Conservation (phyloP, 306 rosid species). For the Hippophae rhamnoides region DNA sequence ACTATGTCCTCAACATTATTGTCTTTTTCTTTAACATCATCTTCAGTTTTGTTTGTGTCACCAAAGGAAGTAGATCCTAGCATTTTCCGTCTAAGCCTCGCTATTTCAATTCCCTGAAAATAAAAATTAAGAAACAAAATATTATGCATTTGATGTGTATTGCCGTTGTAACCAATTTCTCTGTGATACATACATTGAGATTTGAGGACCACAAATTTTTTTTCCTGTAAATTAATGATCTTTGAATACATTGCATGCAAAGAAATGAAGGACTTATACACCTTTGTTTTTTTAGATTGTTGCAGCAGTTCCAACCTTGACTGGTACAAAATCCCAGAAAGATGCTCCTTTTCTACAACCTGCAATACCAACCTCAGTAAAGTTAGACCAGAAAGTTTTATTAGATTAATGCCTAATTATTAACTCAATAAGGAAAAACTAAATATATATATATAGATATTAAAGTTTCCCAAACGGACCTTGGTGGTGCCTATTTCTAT, state of each 20-base stretch:
- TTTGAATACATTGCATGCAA: no score
- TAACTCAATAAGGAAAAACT: not conserved
- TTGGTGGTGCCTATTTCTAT: constrained; percentile 1
- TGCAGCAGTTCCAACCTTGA: constrained; percentile 3
- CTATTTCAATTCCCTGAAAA: constrained; percentile 11
- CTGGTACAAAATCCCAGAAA: constrained; percentile 16
- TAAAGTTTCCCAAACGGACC: constrained; percentile 25
- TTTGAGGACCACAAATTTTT: no score
- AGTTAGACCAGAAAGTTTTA: not conserved
- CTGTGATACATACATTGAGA: no score
- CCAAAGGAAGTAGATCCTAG: constrained; percentile 16
- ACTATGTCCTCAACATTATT: constrained; percentile 39
- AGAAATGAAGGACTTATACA: no score
- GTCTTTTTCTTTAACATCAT: constrained; percentile 20
- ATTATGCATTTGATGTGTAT: no score
- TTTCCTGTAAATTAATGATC: no score
- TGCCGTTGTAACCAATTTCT: no score
- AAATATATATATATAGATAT: not conserved
- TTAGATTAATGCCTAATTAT: not conserved
- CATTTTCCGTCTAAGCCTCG: constrained; percentile 15
- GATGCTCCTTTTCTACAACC: constrained; percentile 21
- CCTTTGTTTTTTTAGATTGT: constrained; percentile 4
- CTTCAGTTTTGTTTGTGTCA: constrained; percentile 29
- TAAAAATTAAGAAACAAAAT: no score
- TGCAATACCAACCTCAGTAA: constrained; percentile 17